phyloP scores from a whole-genome alignment of 306 rosid genomes.

The Medicago lupulina region DNA sequence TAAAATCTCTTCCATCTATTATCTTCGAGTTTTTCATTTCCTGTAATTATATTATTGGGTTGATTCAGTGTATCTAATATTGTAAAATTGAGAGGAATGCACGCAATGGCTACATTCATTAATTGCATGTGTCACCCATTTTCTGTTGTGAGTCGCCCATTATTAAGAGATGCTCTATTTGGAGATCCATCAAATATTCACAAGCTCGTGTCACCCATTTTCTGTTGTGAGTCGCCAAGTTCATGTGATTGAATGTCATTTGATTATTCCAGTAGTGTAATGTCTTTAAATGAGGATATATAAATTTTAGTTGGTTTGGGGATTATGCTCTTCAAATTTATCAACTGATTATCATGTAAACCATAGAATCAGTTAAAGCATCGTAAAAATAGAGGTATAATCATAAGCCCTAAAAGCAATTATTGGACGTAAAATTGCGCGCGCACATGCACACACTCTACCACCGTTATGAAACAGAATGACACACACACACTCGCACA shows the following conservation, averaged over 20 bases:
- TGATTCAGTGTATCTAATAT: conserved; percentile 42
- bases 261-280: not conserved
- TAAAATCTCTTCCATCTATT: conserved; percentile 38
- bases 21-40: not conserved
- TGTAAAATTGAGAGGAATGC: conserved; percentile 32
- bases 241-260: not conserved
- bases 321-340: not conserved
- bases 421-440: conserved; percentile 16
- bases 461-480: conserved; percentile 30
- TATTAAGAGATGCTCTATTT: not conserved
- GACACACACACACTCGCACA: no score
- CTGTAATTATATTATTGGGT: not conserved
- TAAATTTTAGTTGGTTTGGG: not conserved
- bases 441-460: no score
- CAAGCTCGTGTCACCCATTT: not conserved
- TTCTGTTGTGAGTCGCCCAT: no score
- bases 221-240: not conserved
- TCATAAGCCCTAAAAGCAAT: not conserved
- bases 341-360: not conserved
- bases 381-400: no score
- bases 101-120: conserved; percentile 40
- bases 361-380: not conserved
- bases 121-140: conserved; percentile 20
- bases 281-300: not conserved
- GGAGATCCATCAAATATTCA: not conserved